Evolutionary conservation across 805 yeast species (phyloP).

Genomic region (Pichia thaimueangensis): DNA sequence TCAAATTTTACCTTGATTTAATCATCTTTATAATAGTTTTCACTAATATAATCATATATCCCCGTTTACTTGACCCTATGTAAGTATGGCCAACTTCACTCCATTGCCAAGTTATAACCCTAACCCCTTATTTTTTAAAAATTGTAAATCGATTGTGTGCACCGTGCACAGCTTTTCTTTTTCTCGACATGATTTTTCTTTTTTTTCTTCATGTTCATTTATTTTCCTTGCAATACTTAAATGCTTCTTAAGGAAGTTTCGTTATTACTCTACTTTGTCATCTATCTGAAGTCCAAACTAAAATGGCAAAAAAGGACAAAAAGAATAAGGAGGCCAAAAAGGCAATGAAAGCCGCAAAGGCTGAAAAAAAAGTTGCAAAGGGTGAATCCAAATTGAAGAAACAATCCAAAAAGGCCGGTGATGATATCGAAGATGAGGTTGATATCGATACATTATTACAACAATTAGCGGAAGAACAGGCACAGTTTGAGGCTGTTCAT

Average conservation of each 20-base stretch:
- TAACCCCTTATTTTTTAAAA: too few species aligned
- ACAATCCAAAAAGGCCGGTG: conserved; percentile 69
- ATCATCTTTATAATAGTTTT: too few species aligned
- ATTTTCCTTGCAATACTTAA: too few species aligned
- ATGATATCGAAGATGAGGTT: conserved; percentile 73
- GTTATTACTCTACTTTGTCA: background rate
- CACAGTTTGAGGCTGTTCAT: conserved; percentile 63
- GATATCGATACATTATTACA: conserved; percentile 81
- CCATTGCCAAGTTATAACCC: too few species aligned
- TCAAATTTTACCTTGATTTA: background rate
- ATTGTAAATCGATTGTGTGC: too few species aligned
- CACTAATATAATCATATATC: too few species aligned
- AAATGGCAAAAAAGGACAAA: conserved; percentile 81
- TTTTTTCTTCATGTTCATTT: too few species aligned
- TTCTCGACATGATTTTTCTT: too few species aligned
- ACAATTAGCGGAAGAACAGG: conserved; percentile 75
- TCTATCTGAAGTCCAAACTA: background rate
- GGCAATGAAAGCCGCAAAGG: conserved; percentile 79
- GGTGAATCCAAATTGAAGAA: conserved; percentile 66
- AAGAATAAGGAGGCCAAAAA: conserved; percentile 88
- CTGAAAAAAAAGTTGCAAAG: conserved; percentile 66
- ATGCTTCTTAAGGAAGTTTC: too few species aligned
- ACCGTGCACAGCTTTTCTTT: too few species aligned
- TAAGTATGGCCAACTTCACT: too few species aligned
- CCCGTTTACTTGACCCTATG: too few species aligned